Percentiles rank a stretch among this genome's conserved stretches.
Conservation (phyloP, 164 flowering plant genomes). For the Euptelea pleiosperma region DNA sequence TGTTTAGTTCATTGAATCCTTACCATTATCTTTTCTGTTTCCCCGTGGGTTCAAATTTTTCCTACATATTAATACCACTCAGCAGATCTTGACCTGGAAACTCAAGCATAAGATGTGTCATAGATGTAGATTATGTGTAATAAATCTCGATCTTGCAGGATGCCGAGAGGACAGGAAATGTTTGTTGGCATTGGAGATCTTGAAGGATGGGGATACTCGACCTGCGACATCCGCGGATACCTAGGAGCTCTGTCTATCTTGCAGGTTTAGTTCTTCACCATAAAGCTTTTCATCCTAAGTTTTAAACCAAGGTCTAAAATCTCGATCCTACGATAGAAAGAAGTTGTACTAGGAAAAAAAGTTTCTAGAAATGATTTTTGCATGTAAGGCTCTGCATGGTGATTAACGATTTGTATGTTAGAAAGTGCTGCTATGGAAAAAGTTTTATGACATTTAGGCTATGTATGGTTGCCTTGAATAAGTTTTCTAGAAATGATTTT, state of each 20-base stretch:
- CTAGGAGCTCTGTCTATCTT: constrained; percentile 61
- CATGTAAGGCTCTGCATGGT: no score
- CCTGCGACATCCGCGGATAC: constrained; percentile 64
- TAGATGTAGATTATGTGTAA: background rate
- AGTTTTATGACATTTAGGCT: background rate
- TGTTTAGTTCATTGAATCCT: background rate
- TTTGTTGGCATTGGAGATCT: constrained; percentile 60
- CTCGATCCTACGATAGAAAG: no score
- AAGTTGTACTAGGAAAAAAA: no score
- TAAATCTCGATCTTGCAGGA: constrained; percentile 36
- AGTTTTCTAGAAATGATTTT: no score
- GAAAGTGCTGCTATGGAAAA: background rate
- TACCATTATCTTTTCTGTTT: background rate
- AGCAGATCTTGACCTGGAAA: no score
- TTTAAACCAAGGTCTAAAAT: no score
- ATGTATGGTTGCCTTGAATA: no score
- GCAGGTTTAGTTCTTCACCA: constrained; percentile 48
- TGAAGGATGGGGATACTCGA: constrained; percentile 81
- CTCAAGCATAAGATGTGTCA: background rate
- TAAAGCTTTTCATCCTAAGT: background rate
- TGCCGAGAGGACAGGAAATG: constrained; percentile 66
- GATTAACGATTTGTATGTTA: no score
- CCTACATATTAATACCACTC: background rate
- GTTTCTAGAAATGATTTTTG: no score
- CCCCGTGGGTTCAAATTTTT: background rate